Evolutionary conservation across 805 yeast genomes (phyloP).

Genomic region (Lachancea meyersii): DNA sequence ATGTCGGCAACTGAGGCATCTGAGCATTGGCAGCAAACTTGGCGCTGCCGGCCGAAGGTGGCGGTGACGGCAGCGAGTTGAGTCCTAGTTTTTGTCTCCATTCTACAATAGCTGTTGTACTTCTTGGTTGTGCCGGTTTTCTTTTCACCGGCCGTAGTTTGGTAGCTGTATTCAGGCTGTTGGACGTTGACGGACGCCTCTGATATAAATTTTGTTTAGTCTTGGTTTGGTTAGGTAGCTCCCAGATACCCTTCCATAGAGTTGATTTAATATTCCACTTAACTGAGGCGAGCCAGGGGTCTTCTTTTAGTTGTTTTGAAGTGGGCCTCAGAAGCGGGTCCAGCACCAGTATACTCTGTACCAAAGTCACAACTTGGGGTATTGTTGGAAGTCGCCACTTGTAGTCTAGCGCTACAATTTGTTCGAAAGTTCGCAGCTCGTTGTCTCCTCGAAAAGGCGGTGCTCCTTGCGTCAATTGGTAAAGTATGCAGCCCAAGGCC

Average conservation of each 20-base stretch:
- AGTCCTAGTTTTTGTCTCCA: slow-evolving; percentile 34
- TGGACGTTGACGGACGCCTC: slow-evolving; percentile 14
- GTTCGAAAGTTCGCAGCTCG: slow-evolving; percentile 82
- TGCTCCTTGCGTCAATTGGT: slow-evolving; percentile 71
- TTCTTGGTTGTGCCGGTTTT: slow-evolving; percentile 28
- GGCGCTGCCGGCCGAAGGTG: slow-evolving; percentile 4
- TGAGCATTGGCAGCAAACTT: not conserved
- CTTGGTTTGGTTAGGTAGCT: slow-evolving; percentile 32
- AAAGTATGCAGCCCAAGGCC: slow-evolving; percentile 89
- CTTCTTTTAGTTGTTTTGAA: slow-evolving; percentile 52
- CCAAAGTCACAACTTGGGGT: slow-evolving; percentile 54
- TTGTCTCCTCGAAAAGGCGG: slow-evolving; percentile 89
- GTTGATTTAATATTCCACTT: slow-evolving; percentile 60
- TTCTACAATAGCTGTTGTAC: slow-evolving; percentile 34
- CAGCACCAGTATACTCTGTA: slow-evolving; percentile 58
- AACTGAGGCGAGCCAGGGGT: slow-evolving; percentile 62
- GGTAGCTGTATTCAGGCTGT: slow-evolving; percentile 26
- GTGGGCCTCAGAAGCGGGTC: slow-evolving; percentile 63
- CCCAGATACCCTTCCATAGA: slow-evolving; percentile 80
- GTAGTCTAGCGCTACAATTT: slow-evolving; percentile 73
- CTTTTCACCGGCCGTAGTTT: slow-evolving; percentile 26
- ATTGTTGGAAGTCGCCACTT: slow-evolving; percentile 61
- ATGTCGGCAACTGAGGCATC: not conserved
- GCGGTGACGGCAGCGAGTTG: slow-evolving; percentile 6
- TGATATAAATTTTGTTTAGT: not conserved